Evolutionary conservation across 495 filamentous ascomycete species (phyloP), one percentile per base, ranked within the genome.

Genomic region (Penicillium desertorum): DNA sequence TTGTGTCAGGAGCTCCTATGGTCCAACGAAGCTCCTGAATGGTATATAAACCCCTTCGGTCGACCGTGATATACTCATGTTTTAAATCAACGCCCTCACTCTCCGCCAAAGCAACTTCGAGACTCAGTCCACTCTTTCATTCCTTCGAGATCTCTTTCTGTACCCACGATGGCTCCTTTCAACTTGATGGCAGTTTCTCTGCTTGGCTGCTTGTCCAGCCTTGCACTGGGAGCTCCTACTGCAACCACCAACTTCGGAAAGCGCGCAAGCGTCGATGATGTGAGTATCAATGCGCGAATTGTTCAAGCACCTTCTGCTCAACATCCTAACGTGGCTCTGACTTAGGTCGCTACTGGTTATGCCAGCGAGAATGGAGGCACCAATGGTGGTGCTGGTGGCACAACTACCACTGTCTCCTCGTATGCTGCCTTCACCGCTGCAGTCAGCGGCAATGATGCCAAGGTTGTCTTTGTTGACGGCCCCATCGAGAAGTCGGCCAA

Each of bases 331-430:
- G 3, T 12, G 17, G 6, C 16, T n/a, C 5, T n/a, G 16, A 16
- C 4, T 8, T 32, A 74, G 69, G 58, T 54, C 17, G 70, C 70
- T 5, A 65, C 65, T 23, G 73, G 73, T 22, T 80, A 70, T 50
- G 76, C 77, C 22, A 75, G 73, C 54, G 47, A 71, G 60, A 80
- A 79, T 54, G 77, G 78, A 34, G 78, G 78, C 37, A 86, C 83
- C 17, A 86, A 74, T n/a, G 84, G 84, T 36, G 84, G 85, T 52
- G 66, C 72, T 30, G 81, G 83, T 14, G 85, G 84, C 51, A 79
- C 74, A 2, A 83, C 80, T 6, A 82, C 79, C 11, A 84, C 81
- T 9, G 85, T 86, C 47, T 81, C 81, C 2, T 78, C 79, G 3
- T 80, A 83, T 29, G 79, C 80, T 22, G 70, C 73, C 27, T 80